A percentile compares a stretch with the other conserved stretches of the same genome.
Conservation (phyloP, 108 stramenopile species). For the Pinguiococcus pyrenoidosus region DNA sequence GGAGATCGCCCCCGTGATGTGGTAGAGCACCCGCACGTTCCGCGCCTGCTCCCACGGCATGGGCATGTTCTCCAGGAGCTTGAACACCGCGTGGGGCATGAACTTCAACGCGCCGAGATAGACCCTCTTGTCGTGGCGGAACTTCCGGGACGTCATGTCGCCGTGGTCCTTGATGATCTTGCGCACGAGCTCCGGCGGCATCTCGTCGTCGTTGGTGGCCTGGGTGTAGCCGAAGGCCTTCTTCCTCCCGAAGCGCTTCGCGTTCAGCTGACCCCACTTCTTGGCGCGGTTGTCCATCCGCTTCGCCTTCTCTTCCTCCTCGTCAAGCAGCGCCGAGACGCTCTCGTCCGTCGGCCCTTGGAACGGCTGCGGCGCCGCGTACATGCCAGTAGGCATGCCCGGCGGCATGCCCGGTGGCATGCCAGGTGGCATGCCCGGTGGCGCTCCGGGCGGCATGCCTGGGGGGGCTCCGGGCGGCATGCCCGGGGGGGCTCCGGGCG, state of each 20-base stretch:
- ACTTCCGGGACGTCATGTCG: slow-evolving; percentile 94
- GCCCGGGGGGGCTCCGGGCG: too few species aligned
- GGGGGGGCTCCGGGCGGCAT: too few species aligned
- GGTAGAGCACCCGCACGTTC: slow-evolving; percentile 65
- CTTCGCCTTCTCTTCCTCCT: too few species aligned
- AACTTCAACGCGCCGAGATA: slow-evolving; percentile 98
- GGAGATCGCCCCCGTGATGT: slow-evolving; percentile 93
- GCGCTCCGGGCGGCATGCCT: too few species aligned
- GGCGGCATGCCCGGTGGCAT: too few species aligned
- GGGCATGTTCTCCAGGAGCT: slow-evolving; percentile 92
- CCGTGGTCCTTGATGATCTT: slow-evolving; percentile 95
- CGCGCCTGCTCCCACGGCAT: slow-evolving; percentile 81
- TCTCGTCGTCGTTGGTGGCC: slow-evolving; percentile 3
- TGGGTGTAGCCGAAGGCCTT: background rate
- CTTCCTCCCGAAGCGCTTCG: slow-evolving; percentile 7
- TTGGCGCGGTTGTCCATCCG: background rate
- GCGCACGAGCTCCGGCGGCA: slow-evolving; percentile 66
- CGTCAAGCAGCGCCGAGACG: too few species aligned
- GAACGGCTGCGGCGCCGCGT: too few species aligned
- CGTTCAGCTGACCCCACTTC: slow-evolving; percentile 5
- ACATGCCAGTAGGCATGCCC: too few species aligned
- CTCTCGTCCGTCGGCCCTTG: too few species aligned
- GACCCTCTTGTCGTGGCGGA: slow-evolving; percentile 82
- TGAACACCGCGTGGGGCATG: slow-evolving; percentile 93
- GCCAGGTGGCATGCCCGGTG: too few species aligned